Evolutionary conservation across 106 monocot genomes (phyloP), one percentile per base, ranked within the genome.

Genomic region (Apostasia ramifera): DNA sequence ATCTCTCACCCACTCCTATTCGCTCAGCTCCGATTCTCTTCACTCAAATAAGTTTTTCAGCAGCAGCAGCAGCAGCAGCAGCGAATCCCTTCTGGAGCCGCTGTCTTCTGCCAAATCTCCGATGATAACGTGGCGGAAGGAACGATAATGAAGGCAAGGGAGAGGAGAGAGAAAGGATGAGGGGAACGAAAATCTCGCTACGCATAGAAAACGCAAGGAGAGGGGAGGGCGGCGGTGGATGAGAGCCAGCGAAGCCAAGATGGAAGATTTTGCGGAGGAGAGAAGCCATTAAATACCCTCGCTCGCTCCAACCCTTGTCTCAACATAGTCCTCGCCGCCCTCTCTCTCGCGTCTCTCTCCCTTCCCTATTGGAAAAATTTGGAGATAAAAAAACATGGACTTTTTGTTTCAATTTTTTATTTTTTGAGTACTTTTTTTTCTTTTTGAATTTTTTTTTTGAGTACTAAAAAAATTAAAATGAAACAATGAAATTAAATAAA

Each of bases 261-360:
- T 44, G 62, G 43, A 44, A 62, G 3, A 62, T 62, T 2, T 13
- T 10, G 62, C 44, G 44, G 62, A 44, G 44, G 44, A 26, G 62
- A 4, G 13, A 62, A 44, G n/a, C 62, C 62, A 62, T 62, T 62
- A 62, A 62, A 62, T 62, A 62, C 9, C 44, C 44, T 4, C 11
- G 42, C 62, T 44, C 39, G 2, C 37, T 40, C 59, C 26, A 26
- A 37, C 40, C 5, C 8, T 40, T n/a, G 1, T 1, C 59, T 59
- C 13, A 39, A 26, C 38, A 26, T 26, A 26, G 26, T 59, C 59
- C 39, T 6, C 40, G 39, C 1, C 58, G 8, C 58, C 40, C 59
- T 59, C 59, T 40, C 39, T 40, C 39, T 59, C 39, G 6, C 59
- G 4, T 53, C 13, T 55, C n/a, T 6, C n/a, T 55, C 55, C 15